phyloP scores from a whole-genome alignment of 2,329 filamentous ascomycete genomes.

The Whalleya microplaca region DNA sequence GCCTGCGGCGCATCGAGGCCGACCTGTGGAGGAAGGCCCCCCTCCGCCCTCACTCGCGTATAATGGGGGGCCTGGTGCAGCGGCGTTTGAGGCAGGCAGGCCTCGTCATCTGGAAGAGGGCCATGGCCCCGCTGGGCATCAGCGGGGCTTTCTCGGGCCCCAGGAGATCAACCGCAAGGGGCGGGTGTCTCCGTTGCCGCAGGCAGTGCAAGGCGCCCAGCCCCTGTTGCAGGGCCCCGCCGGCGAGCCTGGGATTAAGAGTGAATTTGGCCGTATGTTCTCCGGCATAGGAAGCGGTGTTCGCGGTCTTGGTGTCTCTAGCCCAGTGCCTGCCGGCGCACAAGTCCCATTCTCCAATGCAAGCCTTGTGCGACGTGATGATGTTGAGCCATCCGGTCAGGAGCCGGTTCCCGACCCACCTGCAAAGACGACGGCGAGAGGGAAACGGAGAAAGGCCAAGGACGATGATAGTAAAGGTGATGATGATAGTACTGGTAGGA shows the following conservation, averaged over 20 bases:
- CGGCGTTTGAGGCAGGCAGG: conserved; percentile 48
- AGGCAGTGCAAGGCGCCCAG: conserved; percentile 92
- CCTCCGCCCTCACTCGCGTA: conserved; percentile 57
- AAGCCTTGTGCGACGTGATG: conserved; percentile 55
- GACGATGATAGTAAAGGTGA: conserved; percentile 73
- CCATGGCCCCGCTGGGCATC: conserved; percentile 59
- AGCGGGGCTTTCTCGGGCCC: conserved; percentile 73
- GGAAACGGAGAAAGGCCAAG: conserved; percentile 70
- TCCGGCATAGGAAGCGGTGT: conserved; percentile 77
- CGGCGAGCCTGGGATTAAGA: conserved; percentile 89
- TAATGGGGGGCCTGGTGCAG: conserved; percentile 45
- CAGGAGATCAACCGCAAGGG: conserved; percentile 83
- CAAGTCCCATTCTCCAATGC: conserved; percentile 52
- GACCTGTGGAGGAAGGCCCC: conserved; percentile 51
- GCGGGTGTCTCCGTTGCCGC: conserved; percentile 83
- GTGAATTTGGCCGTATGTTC: conserved; percentile 93
- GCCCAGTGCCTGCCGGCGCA: conserved; percentile 50
- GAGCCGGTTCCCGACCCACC: conserved; percentile 48
- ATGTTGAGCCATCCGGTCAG: conserved; percentile 48
- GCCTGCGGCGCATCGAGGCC: conserved; percentile 41
- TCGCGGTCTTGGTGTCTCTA: conserved; percentile 54
- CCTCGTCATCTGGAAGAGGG: conserved; percentile 54
- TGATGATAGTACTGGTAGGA: conserved; percentile 67
- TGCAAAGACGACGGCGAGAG: conserved; percentile 50
- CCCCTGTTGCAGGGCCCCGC: conserved; percentile 76